These are phyloP conservation scores for Kernera saxatilis DNA, from an alignment of 345 rosid species.

Conservation along the genomic window DNA sequence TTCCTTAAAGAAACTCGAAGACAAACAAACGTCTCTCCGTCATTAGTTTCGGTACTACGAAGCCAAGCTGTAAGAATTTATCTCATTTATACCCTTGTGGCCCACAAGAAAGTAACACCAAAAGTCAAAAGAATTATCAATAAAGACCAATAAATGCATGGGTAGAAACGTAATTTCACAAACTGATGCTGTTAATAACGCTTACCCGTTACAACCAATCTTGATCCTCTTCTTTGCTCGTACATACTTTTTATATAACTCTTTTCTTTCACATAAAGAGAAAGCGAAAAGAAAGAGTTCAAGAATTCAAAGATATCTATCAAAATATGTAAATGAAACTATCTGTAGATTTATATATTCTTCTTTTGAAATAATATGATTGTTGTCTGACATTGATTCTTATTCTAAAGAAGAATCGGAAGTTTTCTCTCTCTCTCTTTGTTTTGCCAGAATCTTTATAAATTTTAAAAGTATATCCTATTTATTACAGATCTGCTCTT, in stretches of 20 bases:
- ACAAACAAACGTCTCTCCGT: conserved; percentile 4
- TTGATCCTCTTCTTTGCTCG: conserved; percentile 9
- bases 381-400: conserved; percentile 8
- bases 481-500: conserved; percentile 27
- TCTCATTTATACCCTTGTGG: background rate
- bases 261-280: background rate
- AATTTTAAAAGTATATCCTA: conserved; percentile 10
- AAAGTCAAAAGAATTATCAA: conserved; percentile 2
- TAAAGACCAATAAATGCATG: conserved; percentile 5
- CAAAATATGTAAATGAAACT: background rate
- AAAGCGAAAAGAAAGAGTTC: conserved; percentile 4
- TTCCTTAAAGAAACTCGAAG: background rate
- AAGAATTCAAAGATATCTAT: background rate
- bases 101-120: background rate
- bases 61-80: background rate
- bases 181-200: background rate
- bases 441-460: conserved; percentile 12
- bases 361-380: background rate
- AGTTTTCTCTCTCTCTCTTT: background rate
- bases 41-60: background rate
- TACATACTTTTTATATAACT: background rate
- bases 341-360: background rate
- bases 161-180: background rate
- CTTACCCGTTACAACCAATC: conserved; percentile 21
- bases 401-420: background rate